Evolutionary conservation across 73 alveolate species (phyloP).

Genomic region (Tetrahymena elliotti): DNA sequence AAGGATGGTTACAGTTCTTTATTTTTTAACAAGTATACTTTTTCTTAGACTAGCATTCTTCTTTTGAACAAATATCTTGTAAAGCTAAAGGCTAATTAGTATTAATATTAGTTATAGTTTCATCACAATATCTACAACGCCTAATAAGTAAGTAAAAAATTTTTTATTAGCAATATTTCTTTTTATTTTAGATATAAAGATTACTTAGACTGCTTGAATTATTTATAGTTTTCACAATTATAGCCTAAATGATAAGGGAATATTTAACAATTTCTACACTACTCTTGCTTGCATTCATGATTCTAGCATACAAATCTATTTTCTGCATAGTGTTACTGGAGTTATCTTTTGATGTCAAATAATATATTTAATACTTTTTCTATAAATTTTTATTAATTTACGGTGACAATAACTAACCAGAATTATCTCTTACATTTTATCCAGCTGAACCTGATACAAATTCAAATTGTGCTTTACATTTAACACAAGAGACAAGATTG

Average conservation of each 20-base stretch:
- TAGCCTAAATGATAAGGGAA: background rate
- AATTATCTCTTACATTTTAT: background rate
- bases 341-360: background rate
- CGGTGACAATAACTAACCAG: background rate
- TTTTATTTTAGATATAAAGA: too few relatives aligned
- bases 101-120: background rate
- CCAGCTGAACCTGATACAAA: background rate
- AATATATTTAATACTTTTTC: too few relatives aligned
- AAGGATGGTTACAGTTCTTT: slow-evolving; percentile 20
- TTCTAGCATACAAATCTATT: background rate
- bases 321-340: background rate
- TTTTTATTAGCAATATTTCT: too few relatives aligned
- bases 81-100: background rate
- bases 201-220: background rate
- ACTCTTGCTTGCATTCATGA: background rate
- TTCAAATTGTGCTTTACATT: background rate
- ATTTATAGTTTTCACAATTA: background rate
- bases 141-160: background rate
- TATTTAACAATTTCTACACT: background rate
- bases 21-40: slow-evolving; percentile 6
- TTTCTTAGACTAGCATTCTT: slow-evolving; percentile 13
- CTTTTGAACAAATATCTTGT: background rate
- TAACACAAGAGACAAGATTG: background rate
- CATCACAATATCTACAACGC: background rate
- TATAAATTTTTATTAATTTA: too few relatives aligned